Evolutionary conservation across 257 asterid genomes (phyloP), one percentile per base, ranked within the genome.

Genomic region (Nicotiana otophora): DNA sequence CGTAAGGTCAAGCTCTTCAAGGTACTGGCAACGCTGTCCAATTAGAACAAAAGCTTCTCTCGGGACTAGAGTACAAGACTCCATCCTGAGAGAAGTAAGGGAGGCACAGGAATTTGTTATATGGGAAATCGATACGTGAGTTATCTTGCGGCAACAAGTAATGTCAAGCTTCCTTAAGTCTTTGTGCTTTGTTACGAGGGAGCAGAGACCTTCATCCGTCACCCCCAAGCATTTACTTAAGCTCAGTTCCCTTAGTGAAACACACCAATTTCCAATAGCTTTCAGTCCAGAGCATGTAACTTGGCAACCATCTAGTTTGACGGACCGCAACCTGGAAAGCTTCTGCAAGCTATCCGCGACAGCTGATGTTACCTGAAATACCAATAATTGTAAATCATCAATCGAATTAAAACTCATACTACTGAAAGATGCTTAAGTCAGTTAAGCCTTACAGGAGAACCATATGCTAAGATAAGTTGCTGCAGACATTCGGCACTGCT

Each of bases 1-100:
- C 8, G 98, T 93, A 64, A 96, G 84, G 87, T 94, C 98, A 60
- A 96, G 94, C 85, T 96, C 99, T 91, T 94, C 98, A 7, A 96
- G 89, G 76, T 88, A 85, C 20, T 48, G 93, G 84, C 98, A 94
- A 17, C 92, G 78, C 77, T 89, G 94, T 86, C 99, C 99, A 64
- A 95, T 89, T 88, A 89, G 88, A 75, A 91, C 86, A 85, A 92
- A 93, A 14, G 95, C 98, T 80, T 89, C 92, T 2, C 86, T 86
- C 7, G 84, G 80, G 84, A 93, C 88, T 77, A 67, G 86, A 57
- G 92, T 74, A 88, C 98, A 96, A 2, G 98, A 93, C 81, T 95
- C 97, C 99, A 96, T 94, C 90, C 86, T 90, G 75, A 94, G 97
- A 72, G 98, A 93, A 80, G 90, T 86, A 65, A 95, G 95, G 10